phyloP scores from a whole-genome alignment of 1,139 yeast species.

The Oligophagozyma castellii region DNA sequence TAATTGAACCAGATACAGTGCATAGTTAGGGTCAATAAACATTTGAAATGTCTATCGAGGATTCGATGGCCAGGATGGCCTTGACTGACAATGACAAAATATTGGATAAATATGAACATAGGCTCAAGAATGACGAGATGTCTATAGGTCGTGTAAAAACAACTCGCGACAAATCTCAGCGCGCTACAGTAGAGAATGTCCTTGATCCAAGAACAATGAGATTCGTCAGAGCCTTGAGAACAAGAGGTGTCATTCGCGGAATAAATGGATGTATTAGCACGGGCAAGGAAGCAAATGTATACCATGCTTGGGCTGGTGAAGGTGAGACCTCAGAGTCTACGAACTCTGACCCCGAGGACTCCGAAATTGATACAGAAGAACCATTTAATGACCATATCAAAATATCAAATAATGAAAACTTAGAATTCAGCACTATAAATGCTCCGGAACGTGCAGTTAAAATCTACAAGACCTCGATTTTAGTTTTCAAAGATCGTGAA shows the following conservation, averaged over 20 bases:
- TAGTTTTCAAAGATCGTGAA: conserved; percentile 92
- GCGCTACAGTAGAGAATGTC: conserved; percentile 96
- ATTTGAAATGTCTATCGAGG: no score
- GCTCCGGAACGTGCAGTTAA: conserved; percentile 63
- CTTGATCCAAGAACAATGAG: conserved; percentile 86
- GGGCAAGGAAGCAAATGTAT: conserved; percentile 97
- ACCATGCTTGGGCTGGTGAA: conserved; percentile 74
- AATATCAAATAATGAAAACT: conserved; percentile 1
- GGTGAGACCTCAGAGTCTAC: conserved; percentile 14
- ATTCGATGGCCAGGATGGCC: no score
- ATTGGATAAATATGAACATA: conserved; percentile 46
- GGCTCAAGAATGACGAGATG: conserved; percentile 46
- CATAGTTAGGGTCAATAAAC: no score
- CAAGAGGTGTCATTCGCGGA: conserved; percentile 67
- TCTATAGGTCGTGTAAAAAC: conserved; percentile 41
- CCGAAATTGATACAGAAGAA: conserved; percentile 3
- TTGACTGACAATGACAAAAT: no score
- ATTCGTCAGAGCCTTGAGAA: conserved; percentile 68
- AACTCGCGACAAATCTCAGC: conserved; percentile 70
- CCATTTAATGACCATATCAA: conserved; percentile 1
- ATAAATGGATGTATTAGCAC: conserved; percentile 92
- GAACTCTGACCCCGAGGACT: conserved; percentile 4
- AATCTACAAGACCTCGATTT: conserved; percentile 87
- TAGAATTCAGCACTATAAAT: conserved; percentile 1
- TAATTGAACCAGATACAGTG: no score